Conservation (phyloP, 106 monocot genomes). For the Amphibolis antarctica region DNA sequence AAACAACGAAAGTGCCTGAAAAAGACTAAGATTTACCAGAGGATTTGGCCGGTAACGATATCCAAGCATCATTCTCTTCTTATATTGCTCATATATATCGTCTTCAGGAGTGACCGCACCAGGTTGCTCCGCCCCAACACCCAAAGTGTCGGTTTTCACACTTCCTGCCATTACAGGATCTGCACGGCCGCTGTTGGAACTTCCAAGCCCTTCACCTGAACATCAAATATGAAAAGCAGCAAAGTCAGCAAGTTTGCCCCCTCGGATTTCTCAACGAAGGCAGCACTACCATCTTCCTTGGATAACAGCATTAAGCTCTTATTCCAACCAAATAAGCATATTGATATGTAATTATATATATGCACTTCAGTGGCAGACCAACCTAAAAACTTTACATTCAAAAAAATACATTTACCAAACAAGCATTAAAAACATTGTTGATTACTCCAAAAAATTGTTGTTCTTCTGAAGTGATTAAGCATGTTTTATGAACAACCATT, state of each 20-base stretch:
- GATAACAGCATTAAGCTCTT: no score
- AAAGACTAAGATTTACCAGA: conserved; percentile 10
- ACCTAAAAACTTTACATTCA: no score
- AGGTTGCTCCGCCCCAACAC: conserved; percentile 77
- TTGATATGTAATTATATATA: no score
- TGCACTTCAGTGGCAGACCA: no score
- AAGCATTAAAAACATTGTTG: no score
- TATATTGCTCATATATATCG: conserved; percentile 27
- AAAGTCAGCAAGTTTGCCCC: conserved; percentile 15
- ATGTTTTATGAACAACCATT: no score
- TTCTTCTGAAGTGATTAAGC: no score
- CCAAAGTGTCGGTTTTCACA: conserved; percentile 67
- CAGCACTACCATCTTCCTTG: no score
- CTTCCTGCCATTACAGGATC: conserved; percentile 92
- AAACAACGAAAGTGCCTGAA: background rate
- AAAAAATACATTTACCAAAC: no score
- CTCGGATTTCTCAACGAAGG: background rate
- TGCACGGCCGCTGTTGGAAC: conserved; percentile 58
- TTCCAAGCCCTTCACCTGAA: conserved; percentile 95
- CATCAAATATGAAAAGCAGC: background rate
- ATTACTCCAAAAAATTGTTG: no score
- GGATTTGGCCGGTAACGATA: conserved; percentile 28
- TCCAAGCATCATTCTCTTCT: conserved; percentile 33
- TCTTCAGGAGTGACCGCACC: conserved; percentile 49
- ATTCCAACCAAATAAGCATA: no score